phyloP scores from a whole-genome alignment of 148 eudicot genomes.

The Beta vulgaris region DNA sequence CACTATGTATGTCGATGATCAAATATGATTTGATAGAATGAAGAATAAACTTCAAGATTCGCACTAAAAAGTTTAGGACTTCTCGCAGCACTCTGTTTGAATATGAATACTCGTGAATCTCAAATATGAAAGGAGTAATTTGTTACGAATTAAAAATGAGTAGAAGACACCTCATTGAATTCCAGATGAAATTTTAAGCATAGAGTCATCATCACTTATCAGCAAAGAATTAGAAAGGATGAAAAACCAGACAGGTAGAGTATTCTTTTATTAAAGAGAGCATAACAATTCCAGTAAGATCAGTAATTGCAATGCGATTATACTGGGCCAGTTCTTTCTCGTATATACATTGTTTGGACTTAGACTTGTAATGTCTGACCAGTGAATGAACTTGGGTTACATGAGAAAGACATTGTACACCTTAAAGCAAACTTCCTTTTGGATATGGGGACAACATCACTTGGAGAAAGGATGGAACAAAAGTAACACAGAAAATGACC shows the following conservation, averaged over 20 bases:
- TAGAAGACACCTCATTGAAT: background rate
- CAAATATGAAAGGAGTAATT: background rate
- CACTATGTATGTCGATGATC: background rate
- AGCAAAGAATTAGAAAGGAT: background rate
- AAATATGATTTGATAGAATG: too few species aligned
- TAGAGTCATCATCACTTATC: background rate
- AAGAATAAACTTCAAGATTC: too few species aligned
- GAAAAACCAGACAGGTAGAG: background rate
- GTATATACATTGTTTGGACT: too few species aligned
- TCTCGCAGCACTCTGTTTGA: background rate
- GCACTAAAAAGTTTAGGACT: too few species aligned
- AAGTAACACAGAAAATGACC: background rate
- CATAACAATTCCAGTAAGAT: background rate
- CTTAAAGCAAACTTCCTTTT: background rate
- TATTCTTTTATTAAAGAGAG: background rate
- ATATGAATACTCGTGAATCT: background rate
- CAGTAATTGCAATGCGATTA: background rate
- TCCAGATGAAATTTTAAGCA: background rate
- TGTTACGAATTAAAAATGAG: too few species aligned
- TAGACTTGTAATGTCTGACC: background rate
- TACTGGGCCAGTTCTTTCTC: background rate
- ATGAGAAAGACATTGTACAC: background rate
- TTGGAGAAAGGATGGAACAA: too few species aligned
- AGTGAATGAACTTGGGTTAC: background rate
- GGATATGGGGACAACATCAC: background rate